phyloP scores from a whole-genome alignment of 2,329 filamentous ascomycete genomes.

The Cordyceps fumosorosea region DNA sequence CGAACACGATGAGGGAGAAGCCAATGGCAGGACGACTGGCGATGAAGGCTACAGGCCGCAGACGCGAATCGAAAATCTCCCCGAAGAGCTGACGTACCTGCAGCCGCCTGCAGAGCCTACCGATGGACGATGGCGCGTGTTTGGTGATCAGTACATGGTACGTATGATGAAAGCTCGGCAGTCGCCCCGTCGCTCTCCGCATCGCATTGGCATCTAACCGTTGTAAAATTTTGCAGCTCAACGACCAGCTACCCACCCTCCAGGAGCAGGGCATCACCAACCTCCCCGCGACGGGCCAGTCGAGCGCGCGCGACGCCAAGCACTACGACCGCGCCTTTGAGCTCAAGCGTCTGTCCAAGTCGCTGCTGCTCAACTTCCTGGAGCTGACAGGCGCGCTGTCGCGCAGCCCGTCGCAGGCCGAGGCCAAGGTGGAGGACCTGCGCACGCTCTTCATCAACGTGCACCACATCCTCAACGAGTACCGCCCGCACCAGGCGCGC shows the following conservation, averaged over 20 bases:
- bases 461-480: slow-evolving; percentile 89
- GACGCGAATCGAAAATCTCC: slow-evolving; percentile 44
- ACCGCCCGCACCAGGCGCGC: slow-evolving; percentile 84
- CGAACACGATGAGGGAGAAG: slow-evolving; percentile 29
- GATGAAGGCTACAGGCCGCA: slow-evolving; percentile 23
- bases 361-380: slow-evolving; percentile 79
- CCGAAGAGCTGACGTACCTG: slow-evolving; percentile 66
- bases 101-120: slow-evolving; percentile 73
- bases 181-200: background rate
- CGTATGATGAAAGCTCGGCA: background rate
- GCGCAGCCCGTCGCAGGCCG: slow-evolving; percentile 39
- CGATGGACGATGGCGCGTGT: slow-evolving; percentile 65
- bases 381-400: slow-evolving; percentile 59
- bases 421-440: slow-evolving; percentile 70
- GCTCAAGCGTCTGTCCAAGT: slow-evolving; percentile 74
- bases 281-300: slow-evolving; percentile 40
- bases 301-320: slow-evolving; percentile 42
- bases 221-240: slow-evolving; percentile 32
- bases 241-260: slow-evolving; percentile 59
- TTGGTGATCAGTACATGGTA: slow-evolving; percentile 60
- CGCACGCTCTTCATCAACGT: slow-evolving; percentile 82
- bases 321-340: slow-evolving; percentile 59
- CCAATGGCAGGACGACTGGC: slow-evolving; percentile 13
- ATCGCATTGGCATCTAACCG: background rate
- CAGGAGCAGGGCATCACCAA: slow-evolving; percentile 65